phyloP scores from a whole-genome alignment of 148 eudicot species.

The Amaranthus cruentus region DNA sequence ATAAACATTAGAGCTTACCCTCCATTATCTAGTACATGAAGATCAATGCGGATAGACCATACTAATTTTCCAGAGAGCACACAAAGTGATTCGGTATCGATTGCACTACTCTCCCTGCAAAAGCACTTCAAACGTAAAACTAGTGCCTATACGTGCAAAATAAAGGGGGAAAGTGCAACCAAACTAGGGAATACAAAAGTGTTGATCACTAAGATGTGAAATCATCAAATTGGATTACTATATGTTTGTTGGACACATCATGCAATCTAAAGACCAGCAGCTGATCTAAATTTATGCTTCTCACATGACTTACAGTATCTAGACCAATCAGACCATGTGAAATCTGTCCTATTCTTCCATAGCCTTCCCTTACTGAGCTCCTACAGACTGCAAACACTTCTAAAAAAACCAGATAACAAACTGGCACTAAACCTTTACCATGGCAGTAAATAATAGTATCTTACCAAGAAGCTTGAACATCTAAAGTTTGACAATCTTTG shows the following conservation, averaged over 20 bases:
- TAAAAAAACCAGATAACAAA: background rate
- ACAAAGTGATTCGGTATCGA: conserved; percentile 95
- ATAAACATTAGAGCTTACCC: conserved; percentile 47
- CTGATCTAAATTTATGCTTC: background rate
- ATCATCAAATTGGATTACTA: background rate
- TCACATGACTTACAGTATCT: background rate
- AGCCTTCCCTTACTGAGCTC: background rate
- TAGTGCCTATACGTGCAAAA: background rate
- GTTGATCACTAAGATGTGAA: background rate
- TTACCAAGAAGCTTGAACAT: background rate
- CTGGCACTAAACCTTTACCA: background rate
- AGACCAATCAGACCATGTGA: background rate
- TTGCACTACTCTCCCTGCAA: conserved; percentile 95
- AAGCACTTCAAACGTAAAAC: conserved; percentile 18
- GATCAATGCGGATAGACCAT: conserved; percentile 89
- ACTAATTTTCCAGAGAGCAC: conserved; percentile 81
- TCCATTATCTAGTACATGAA: conserved; percentile 89
- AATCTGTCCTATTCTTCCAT: background rate
- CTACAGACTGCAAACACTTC: background rate
- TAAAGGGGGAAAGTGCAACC: background rate
- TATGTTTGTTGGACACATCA: background rate
- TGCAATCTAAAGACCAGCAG: background rate
- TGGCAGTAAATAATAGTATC: background rate
- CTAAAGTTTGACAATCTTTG: background rate
- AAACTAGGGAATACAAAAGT: background rate